These are phyloP conservation scores for Populus alba DNA, from an alignment of 345 rosid species.

Conservation along the genomic window DNA sequence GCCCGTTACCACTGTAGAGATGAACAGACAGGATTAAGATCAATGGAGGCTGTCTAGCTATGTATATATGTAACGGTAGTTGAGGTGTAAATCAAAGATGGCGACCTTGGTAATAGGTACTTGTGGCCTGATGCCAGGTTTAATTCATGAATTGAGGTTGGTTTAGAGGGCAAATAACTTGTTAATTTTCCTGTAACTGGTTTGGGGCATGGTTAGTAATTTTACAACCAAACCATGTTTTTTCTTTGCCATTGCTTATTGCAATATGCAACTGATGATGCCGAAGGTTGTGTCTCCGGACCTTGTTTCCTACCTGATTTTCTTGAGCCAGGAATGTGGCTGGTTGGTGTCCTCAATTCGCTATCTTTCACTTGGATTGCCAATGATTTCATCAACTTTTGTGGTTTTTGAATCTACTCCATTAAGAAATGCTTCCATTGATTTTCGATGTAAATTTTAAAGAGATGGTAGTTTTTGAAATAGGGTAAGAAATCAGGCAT, in stretches of 20 bases:
- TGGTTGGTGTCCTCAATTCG: not conserved
- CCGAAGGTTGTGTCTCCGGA: not conserved
- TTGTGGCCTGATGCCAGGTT: conserved; percentile 12
- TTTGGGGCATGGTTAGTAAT: not conserved
- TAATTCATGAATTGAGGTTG: conserved; percentile 9
- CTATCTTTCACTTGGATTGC: not conserved
- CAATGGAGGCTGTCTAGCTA: conserved; percentile 7
- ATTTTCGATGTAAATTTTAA: too few relatives aligned
- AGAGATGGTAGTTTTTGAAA: too few relatives aligned
- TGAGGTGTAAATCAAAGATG: conserved; percentile 28
- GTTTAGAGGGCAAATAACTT: conserved; percentile 8
- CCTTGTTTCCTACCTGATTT: not conserved
- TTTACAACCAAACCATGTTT: conserved; percentile 4
- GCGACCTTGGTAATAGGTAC: conserved; percentile 7
- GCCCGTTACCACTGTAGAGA: not conserved
- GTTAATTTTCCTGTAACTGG: not conserved
- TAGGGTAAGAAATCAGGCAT: too few relatives aligned
- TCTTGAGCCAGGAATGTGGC: not conserved
- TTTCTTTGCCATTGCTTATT: not conserved
- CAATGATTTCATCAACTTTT: not conserved
- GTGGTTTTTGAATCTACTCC: not conserved
- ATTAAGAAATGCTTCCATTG: too few relatives aligned
- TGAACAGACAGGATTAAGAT: not conserved
- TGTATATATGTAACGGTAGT: conserved; percentile 25
- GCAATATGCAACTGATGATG: not conserved